Evolutionary conservation across 805 yeast species (phyloP).

Genomic region (Metschnikowia dekortorum): DNA sequence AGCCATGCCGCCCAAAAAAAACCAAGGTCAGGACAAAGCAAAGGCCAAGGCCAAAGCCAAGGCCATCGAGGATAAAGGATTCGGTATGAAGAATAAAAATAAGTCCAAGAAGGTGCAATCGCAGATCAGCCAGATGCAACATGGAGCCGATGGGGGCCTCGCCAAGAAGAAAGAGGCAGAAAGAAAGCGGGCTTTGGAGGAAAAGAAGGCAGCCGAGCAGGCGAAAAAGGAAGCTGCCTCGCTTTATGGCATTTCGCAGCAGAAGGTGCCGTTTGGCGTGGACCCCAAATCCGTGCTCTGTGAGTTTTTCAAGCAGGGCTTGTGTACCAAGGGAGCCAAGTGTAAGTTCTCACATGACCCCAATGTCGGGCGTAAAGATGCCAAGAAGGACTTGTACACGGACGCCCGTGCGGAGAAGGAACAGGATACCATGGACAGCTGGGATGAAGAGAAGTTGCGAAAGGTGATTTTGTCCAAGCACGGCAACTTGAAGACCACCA

Average conservation of each 20-base stretch:
- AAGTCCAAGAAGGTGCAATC: conserved; percentile 82
- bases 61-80: conserved; percentile 79
- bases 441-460: conserved; percentile 96
- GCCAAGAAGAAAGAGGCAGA: conserved; percentile 74
- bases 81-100: conserved; percentile 94
- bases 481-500: conserved; percentile 90
- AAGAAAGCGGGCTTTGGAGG: conserved; percentile 60
- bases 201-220: conserved; percentile 85
- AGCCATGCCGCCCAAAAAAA: conserved; percentile 75
- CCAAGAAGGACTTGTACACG: conserved; percentile 86
- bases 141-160: conserved; percentile 44
- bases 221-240: conserved; percentile 87
- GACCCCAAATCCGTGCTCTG: conserved; percentile 94
- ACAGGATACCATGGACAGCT: conserved; percentile 85
- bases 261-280: conserved; percentile 92
- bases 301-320: conserved; percentile 77
- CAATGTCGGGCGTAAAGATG: conserved; percentile 78
- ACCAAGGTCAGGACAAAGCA: conserved; percentile 50
- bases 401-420: conserved; percentile 76
- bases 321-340: conserved; percentile 78
- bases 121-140: conserved; percentile 45
- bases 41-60: conserved; percentile 62
- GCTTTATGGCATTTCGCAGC: conserved; percentile 65
- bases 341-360: conserved; percentile 95
- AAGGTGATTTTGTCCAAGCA: conserved; percentile 85